These are phyloP conservation scores for Backusella mclennaniae DNA, from an alignment of 192 early-diverging fungal genomes.

Conservation along the genomic window DNA sequence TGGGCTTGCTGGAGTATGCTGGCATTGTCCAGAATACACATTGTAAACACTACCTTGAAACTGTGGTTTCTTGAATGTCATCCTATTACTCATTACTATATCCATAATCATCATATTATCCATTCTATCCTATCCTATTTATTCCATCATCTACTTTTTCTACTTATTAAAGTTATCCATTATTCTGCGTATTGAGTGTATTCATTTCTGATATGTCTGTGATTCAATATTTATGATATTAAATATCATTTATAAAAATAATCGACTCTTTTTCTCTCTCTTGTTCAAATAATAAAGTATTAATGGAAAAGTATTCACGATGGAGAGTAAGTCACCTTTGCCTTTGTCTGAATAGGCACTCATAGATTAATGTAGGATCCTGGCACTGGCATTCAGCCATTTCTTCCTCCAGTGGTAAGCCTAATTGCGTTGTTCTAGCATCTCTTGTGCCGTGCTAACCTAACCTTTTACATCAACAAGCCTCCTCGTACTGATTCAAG, in stretches of 20 bases:
- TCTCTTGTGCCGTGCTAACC: neutral
- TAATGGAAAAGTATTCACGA: conserved; percentile 83
- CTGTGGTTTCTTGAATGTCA: neutral
- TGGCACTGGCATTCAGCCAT: conserved; percentile 90
- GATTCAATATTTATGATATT: neutral
- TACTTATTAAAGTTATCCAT: no score
- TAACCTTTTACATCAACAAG: conserved; percentile 17
- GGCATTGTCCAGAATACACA: neutral
- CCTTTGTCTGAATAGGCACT: neutral
- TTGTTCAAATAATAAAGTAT: conserved; percentile 19
- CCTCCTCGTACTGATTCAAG: conserved; percentile 48
- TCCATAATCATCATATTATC: no score
- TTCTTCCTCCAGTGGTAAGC: conserved; percentile 71
- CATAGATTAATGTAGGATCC: conserved; percentile 45
- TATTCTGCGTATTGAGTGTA: no score
- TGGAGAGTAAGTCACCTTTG: conserved; percentile 70
- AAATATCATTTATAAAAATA: no score
- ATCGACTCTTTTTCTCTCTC: neutral
- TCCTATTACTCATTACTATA: no score
- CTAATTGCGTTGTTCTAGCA: no score
- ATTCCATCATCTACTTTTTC: no score
- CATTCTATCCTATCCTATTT: no score
- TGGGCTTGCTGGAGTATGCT: neutral
- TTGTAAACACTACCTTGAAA: neutral
- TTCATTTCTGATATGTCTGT: no score